phyloP scores from a whole-genome alignment of 805 yeast genomes.

The Wickerhamiella bombiphila region DNA sequence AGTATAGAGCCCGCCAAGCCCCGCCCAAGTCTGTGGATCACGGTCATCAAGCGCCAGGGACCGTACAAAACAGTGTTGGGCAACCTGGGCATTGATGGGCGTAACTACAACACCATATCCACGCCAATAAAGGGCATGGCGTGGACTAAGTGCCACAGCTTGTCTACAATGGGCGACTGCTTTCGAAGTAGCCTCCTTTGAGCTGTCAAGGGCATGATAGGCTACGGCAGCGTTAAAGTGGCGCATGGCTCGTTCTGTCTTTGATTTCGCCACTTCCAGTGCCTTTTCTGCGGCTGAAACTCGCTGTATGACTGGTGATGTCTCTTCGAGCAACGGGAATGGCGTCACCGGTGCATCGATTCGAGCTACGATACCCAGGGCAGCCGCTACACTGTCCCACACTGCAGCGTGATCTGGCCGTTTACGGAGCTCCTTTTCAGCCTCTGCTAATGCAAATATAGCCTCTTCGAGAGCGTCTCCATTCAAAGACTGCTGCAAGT shows the following conservation, averaged over 20 bases:
- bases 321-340: neutral
- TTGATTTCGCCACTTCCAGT: slow-evolving; percentile 3
- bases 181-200: neutral
- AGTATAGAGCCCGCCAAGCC: slow-evolving; percentile 64
- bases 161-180: slow-evolving; percentile 47
- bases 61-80: slow-evolving; percentile 88
- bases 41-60: slow-evolving; percentile 57
- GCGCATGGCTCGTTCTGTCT: slow-evolving; percentile 1
- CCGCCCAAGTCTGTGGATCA: slow-evolving; percentile 62
- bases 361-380: neutral
- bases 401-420: slow-evolving; percentile 30
- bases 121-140: slow-evolving; percentile 63
- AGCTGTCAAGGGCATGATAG: neutral
- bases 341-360: neutral
- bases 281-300: neutral
- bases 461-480: slow-evolving; percentile 47
- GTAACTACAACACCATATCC: slow-evolving; percentile 67
- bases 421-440: slow-evolving; percentile 26
- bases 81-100: slow-evolving; percentile 46
- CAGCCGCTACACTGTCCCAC: slow-evolving; percentile 46
- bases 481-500: slow-evolving; percentile 45
- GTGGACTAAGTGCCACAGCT: slow-evolving; percentile 58
- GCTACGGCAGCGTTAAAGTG: neutral
- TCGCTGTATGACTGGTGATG: too few species aligned
- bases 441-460: slow-evolving; percentile 31